Base-by-base conservation (phyloP, 2,329 filamentous ascomycete genomes). In the Fusarium secorum region DNA sequence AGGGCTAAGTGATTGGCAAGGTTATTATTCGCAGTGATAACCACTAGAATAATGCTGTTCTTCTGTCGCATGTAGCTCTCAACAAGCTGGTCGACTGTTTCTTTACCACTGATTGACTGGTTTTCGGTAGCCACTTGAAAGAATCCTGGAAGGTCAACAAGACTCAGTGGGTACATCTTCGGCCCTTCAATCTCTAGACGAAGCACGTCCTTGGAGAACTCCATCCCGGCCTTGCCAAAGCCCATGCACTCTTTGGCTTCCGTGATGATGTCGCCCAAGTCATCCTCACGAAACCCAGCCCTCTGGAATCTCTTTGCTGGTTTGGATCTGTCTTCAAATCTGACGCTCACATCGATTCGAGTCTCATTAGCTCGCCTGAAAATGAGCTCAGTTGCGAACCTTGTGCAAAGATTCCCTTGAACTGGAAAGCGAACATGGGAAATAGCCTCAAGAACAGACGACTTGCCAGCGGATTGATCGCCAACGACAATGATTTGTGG, bases 401-500 rank as follows among this genome's bases (percentile, higher is more conserved):
- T 82, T 0, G 89, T 91, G 74, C 88, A 90, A 0, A 88, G 61
- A 28, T 80, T 85, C 18, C 85, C 84, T 9, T 89, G 86, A 15
- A 84, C 79, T 0, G 88, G 86, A 49, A 91, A 91, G 0, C 84
- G 83, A 4, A 92, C 85, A 14, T 86, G 84, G 0, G 88, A 88
- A 49, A 92, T 87, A 0, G 89, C 89, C 68, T 91, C 87, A 0
- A 91, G 83, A 0, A 91, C 87, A 0, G 88, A 90, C n/a, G 85
- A 89, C 74, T 91, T 91, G 5, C 89, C 89, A 2, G 85, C 85
- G 0, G 86, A 89, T 60, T 89, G 87, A 58, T 89, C 85, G 8
- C 89, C 88, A 32, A 87, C 86, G 8, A 90, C 88, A 7, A 90
- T 83, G 39, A 89, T 81, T 70, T 88, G 85, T 4, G 87, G 86